Evolutionary conservation across 129 eudicot genomes (phyloP).

Genomic region (Flaveria linearis): DNA sequence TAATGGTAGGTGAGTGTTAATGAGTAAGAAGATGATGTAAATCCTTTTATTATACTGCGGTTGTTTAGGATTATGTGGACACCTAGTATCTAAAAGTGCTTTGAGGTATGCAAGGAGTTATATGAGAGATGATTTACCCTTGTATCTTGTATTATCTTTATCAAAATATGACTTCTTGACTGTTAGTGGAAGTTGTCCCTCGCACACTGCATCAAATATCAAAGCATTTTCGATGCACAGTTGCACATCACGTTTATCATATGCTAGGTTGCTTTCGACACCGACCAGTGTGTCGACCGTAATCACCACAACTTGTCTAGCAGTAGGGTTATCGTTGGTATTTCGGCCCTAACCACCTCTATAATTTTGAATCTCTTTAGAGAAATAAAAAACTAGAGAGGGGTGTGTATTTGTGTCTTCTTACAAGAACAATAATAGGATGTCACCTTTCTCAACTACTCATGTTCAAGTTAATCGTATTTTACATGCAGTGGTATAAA

Average conservation of each 20-base stretch:
- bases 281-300: neutral
- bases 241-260: neutral
- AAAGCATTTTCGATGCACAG: neutral
- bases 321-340: neutral
- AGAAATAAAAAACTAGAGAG: too few species aligned
- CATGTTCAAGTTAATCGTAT: too few species aligned
- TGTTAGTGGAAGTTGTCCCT: constrained; percentile 14
- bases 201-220: neutral
- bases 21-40: constrained; percentile 20
- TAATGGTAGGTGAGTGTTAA: constrained; percentile 36
- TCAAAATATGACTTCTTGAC: neutral
- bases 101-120: constrained; percentile 26
- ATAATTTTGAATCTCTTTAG: too few species aligned
- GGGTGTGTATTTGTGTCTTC: too few species aligned
- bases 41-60: constrained; percentile 15
- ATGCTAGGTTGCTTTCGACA: neutral
- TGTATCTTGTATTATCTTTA: neutral
- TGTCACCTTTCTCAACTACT: too few species aligned
- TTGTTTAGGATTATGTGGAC: constrained; percentile 21
- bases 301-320: neutral
- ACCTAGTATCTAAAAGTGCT: constrained; percentile 21
- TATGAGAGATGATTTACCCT: constrained; percentile 16
- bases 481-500: too few species aligned
- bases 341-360: too few species aligned
- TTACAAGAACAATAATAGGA: too few species aligned